Evolutionary conservation across 140 eudicot genomes (phyloP), one percentile per base, ranked within the genome.

Genomic region (Anethum foeniculum): DNA sequence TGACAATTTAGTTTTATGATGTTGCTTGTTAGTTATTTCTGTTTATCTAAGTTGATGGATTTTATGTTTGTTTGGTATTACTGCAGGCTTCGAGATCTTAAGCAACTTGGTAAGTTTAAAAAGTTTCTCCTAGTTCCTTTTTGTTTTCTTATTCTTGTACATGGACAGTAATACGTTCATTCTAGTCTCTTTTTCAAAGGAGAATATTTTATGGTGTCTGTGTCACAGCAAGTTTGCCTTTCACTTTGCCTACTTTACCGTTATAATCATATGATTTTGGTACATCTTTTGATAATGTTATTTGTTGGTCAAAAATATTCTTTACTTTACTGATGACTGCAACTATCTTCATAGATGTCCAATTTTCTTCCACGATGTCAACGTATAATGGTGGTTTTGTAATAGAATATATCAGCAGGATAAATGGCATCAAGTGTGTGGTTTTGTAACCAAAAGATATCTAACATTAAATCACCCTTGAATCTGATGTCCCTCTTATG

Each of bases 11-110:
- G 30, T 38, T 72, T 6, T 23, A 8, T 36, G 19, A 41, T 78
- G 58, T 34, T 62, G 28, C 52, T 47, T 46, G 1, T 46, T 46
- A 10, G 15, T 41, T 79, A 25, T 43, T 39, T 38, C 38, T 79
- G 28, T 39, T 13, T 62, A 49, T 44, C 9, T 25, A 72, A 49
- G 71, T 54, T 38, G 3, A 38, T 43, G 47, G 79, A 48, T 74
- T 23, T 16, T 39, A 48, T 49, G 30, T 21, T 52, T 87, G 76
- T 71, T 71, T 56, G 15, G n/a, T 81, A 16, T 46, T 54, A 79
- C 74, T 77, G 14, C 93, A 89, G 93, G 91, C 87, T 90, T 87
- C 91, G 91, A 8, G 94, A 90, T 78, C 87, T 90, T 65, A 90
- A 90, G 71, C 94, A 90, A 79, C 90, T 90, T 67, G 94, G 94